These are phyloP conservation scores for Paratinospora sagittata DNA, from an alignment of 164 flowering plant genomes.

Conservation along the genomic window DNA sequence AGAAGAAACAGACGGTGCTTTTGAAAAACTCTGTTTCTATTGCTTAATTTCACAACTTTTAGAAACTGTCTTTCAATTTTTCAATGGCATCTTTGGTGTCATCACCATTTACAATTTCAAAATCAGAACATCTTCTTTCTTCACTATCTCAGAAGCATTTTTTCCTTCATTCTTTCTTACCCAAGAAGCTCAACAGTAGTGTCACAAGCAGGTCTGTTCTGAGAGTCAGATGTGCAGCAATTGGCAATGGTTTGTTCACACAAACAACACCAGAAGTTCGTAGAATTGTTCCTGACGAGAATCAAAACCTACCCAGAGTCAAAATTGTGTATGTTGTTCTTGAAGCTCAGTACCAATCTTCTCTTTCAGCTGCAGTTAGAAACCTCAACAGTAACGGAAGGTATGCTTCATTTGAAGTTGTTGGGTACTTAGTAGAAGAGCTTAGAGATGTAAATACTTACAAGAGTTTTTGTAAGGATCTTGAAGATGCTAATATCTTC, in stretches of 20 bases:
- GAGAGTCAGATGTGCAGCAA: constrained; percentile 55
- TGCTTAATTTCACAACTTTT: not conserved
- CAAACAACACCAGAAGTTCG: constrained; percentile 90
- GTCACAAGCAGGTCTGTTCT: constrained; percentile 22
- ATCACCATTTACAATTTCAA: constrained; percentile 53
- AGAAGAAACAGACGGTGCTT: constrained; percentile 4
- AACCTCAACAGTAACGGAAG: constrained; percentile 41
- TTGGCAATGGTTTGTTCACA: constrained; percentile 91
- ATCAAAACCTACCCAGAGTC: constrained; percentile 55
- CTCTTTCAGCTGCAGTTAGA: constrained; percentile 76
- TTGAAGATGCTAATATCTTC: constrained; percentile 87
- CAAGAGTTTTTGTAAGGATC: constrained; percentile 67
- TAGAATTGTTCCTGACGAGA: constrained; percentile 64
- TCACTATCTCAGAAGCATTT: constrained; percentile 59
- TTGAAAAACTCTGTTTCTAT: not conserved
- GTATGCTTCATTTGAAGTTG: constrained; percentile 68
- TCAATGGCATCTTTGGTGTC: constrained; percentile 80
- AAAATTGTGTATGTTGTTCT: constrained; percentile 92
- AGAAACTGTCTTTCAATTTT: not conserved
- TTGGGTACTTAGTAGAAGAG: constrained; percentile 97
- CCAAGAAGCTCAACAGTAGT: constrained; percentile 35
- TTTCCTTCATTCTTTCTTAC: constrained; percentile 68
- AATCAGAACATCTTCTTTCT: constrained; percentile 49
- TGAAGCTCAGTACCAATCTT: constrained; percentile 95
- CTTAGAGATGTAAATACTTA: constrained; percentile 65